These are phyloP conservation scores for Starmerella powellii DNA, from an alignment of 805 yeast genomes.

Conservation along the genomic window DNA sequence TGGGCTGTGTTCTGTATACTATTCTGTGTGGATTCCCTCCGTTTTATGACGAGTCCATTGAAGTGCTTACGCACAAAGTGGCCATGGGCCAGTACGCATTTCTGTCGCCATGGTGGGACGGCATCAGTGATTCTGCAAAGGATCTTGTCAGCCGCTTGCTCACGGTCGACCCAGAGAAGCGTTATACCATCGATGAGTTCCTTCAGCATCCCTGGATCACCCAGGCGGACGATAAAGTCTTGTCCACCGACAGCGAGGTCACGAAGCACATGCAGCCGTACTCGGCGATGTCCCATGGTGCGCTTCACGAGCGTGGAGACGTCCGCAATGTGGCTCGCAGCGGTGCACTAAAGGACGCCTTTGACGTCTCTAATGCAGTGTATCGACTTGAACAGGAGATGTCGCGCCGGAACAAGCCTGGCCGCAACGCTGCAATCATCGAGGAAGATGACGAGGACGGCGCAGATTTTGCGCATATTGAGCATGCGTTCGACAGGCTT, in stretches of 20 bases:
- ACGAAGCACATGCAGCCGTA: conserved; percentile 5
- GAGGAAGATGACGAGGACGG: conserved; percentile 30
- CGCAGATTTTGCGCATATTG: conserved; percentile 17
- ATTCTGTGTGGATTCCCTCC: conserved; percentile 96
- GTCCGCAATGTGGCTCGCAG: conserved; percentile 49
- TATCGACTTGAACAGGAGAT: conserved; percentile 65
- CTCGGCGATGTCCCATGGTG: conserved; percentile 12
- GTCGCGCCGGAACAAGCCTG: conserved; percentile 27
- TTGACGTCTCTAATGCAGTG: conserved; percentile 75
- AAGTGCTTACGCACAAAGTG: conserved; percentile 60
- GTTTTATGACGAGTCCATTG: conserved; percentile 75
- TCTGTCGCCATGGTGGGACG: conserved; percentile 83
- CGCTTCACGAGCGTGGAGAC: conserved; percentile 18
- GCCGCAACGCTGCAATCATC: conserved; percentile 26
- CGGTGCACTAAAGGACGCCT: conserved; percentile 71
- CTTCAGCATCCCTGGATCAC: conserved; percentile 67
- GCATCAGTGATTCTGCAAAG: conserved; percentile 56
- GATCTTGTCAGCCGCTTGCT: conserved; percentile 53
- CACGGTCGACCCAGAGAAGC: conserved; percentile 55
- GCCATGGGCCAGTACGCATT: conserved; percentile 70
- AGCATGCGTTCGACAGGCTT: conserved; percentile 15
- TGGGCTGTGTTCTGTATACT: conserved; percentile 92
- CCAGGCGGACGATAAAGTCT: conserved; percentile 20
- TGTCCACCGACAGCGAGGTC: conserved; percentile 10
- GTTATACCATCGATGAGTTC: conserved; percentile 63